These are phyloP conservation scores for Leishmania amazonensis DNA, from an alignment of 208 protist species.

Conservation along the genomic window DNA sequence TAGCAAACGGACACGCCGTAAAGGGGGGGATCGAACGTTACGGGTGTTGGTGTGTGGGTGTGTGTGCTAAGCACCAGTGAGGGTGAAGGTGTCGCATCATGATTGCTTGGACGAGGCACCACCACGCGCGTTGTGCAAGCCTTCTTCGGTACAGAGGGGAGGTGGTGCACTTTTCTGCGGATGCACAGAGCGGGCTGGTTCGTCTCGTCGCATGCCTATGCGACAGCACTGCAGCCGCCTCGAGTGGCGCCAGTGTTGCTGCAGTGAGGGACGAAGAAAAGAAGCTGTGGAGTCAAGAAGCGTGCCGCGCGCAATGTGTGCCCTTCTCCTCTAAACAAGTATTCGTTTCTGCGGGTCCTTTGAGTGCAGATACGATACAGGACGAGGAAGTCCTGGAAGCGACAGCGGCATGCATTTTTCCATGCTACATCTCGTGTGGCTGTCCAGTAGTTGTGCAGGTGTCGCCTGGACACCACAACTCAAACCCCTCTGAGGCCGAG, in stretches of 20 bases:
- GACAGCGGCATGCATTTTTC: constrained; percentile 9
- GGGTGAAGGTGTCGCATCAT: constrained; percentile 2
- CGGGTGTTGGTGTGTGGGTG: not conserved
- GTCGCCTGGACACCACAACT: not conserved
- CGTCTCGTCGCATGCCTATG: constrained; percentile 2
- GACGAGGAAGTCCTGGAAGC: not conserved
- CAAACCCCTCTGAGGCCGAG: not conserved
- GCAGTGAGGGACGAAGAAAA: not conserved
- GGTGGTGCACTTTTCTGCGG: constrained; percentile 22
- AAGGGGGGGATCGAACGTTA: too few relatives aligned
- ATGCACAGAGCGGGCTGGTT: constrained; percentile 23
- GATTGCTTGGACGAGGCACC: not conserved
- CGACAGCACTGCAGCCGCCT: not conserved
- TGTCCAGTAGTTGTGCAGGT: constrained; percentile 10
- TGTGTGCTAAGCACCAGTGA: not conserved
- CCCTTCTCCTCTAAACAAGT: constrained; percentile 18
- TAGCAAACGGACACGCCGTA: not conserved
- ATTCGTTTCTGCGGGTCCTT: not conserved
- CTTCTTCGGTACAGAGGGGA: constrained; percentile 15
- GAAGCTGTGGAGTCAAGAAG: not conserved
- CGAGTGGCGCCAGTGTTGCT: not conserved
- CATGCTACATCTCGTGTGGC: constrained; percentile 23
- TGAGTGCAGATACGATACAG: not conserved
- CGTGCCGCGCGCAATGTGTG: not conserved
- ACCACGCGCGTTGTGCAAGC: not conserved